phyloP scores from a whole-genome alignment of 345 rosid genomes.

The Pelargonium nanum region DNA sequence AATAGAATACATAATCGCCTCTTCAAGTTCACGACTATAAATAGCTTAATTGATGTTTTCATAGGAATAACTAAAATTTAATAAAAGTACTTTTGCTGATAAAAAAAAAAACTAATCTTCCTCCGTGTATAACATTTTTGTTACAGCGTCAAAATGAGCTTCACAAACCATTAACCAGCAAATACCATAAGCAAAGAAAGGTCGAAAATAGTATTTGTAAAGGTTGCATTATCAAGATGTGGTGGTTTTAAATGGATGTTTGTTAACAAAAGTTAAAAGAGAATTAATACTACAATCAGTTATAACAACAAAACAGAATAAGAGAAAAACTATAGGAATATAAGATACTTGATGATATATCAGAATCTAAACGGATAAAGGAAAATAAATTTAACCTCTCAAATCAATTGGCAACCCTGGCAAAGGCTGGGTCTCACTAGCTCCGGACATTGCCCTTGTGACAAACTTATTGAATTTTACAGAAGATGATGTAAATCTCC shows the following conservation, averaged over 20 bases:
- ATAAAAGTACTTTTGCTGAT: too few species aligned
- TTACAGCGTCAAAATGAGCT: too few species aligned
- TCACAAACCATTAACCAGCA: too few species aligned
- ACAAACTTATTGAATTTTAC: conserved; percentile 27
- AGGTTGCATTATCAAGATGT: not conserved
- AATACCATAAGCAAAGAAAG: not conserved
- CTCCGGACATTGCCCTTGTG: conserved; percentile 54
- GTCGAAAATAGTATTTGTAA: not conserved
- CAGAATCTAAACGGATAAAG: not conserved
- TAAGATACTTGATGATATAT: not conserved
- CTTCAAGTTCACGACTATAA: too few species aligned
- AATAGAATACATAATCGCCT: too few species aligned
- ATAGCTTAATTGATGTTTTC: too few species aligned
- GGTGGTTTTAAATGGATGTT: not conserved
- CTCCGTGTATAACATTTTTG: too few species aligned
- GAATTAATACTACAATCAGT: too few species aligned
- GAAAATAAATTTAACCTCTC: conserved; percentile 36
- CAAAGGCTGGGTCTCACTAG: conserved; percentile 36
- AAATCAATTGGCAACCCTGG: conserved; percentile 77
- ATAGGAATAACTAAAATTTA: too few species aligned
- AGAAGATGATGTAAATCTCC: conserved; percentile 21
- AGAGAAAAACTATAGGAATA: not conserved
- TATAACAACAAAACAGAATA: not conserved
- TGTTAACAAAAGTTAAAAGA: too few species aligned
- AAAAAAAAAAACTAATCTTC: too few species aligned